Percentiles rank a stretch among this genome's conserved stretches.
Evolutionary conservation across 805 yeast species (phyloP).

Genomic region (Saccharomyces eubayanus): DNA sequence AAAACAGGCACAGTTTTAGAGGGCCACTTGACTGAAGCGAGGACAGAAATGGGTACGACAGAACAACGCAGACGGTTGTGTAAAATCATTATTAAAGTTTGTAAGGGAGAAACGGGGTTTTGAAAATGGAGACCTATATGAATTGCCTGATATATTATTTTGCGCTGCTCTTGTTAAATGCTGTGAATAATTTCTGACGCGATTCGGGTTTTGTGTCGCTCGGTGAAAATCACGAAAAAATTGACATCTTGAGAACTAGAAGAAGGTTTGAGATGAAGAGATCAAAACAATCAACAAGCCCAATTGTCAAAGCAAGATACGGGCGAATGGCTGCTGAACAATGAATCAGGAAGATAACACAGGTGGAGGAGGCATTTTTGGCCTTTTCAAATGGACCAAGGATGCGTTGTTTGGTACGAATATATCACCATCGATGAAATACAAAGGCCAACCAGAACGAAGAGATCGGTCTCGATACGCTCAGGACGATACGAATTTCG

Average conservation of each 20-base stretch:
- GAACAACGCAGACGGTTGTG: neutral
- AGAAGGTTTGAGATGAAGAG: neutral
- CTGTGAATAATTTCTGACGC: neutral
- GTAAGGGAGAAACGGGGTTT: neutral
- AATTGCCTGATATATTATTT: neutral
- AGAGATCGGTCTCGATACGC: slow-evolving; percentile 5
- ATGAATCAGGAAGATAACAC: neutral
- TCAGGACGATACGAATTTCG: slow-evolving; percentile 23
- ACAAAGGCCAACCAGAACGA: slow-evolving; percentile 8
- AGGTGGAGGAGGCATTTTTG: slow-evolving; percentile 7
- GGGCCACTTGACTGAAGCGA: neutral
- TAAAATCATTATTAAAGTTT: neutral
- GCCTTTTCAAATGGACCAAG: slow-evolving; percentile 25
- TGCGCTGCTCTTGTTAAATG: neutral
- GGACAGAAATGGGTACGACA: neutral
- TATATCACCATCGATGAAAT: slow-evolving; percentile 25
- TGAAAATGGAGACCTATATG: neutral
- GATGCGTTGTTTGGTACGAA: slow-evolving; percentile 28
- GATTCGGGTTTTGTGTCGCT: neutral
- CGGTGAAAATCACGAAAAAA: neutral
- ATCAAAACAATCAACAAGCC: neutral
- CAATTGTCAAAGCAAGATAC: neutral
- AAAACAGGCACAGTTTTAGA: neutral
- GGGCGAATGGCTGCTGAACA: slow-evolving; percentile 1
- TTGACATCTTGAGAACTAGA: neutral